Evolutionary conservation across 2,329 filamentous ascomycete genomes (phyloP).

Genomic region (Hymenoscyphus fraxineus): DNA sequence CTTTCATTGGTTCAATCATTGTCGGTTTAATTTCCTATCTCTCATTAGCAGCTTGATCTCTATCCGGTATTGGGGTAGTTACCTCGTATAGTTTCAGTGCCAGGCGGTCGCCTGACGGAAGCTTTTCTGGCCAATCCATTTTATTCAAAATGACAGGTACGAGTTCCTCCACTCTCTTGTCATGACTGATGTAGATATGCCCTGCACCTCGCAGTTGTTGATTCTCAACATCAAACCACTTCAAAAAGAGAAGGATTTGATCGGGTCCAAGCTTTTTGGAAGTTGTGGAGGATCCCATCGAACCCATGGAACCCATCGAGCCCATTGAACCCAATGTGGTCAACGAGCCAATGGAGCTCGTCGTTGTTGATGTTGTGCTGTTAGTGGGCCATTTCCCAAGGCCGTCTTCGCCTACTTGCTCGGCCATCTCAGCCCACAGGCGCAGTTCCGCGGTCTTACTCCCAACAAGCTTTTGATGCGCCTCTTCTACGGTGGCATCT

Average conservation of each 20-base stretch:
- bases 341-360: neutral
- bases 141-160: conserved; percentile 71
- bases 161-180: conserved; percentile 84
- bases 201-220: conserved; percentile 75
- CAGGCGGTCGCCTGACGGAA: conserved; percentile 57
- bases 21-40: conserved; percentile 84
- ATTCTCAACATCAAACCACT: conserved; percentile 77
- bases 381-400: conserved; percentile 68
- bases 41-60: conserved; percentile 23
- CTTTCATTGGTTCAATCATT: conserved; percentile 94
- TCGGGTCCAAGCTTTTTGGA: conserved; percentile 45
- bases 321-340: neutral
- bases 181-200: conserved; percentile 81
- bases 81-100: conserved; percentile 74
- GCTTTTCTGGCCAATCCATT: conserved; percentile 82
- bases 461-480: conserved; percentile 60
- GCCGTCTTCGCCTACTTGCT: conserved; percentile 63
- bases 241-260: conserved; percentile 80
- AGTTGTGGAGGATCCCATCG: neutral
- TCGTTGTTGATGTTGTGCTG: conserved; percentile 53
- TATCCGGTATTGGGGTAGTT: conserved; percentile 25
- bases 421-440: conserved; percentile 80
- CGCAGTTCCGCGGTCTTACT: conserved; percentile 67
- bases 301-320: neutral
- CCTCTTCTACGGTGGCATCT: conserved; percentile 74